A percentile compares a stretch with the other conserved stretches of the same genome.
These are phyloP conservation scores for Taphrina sp. DNA, from an alignment of 1,139 yeast species.

Conservation along the genomic window DNA sequence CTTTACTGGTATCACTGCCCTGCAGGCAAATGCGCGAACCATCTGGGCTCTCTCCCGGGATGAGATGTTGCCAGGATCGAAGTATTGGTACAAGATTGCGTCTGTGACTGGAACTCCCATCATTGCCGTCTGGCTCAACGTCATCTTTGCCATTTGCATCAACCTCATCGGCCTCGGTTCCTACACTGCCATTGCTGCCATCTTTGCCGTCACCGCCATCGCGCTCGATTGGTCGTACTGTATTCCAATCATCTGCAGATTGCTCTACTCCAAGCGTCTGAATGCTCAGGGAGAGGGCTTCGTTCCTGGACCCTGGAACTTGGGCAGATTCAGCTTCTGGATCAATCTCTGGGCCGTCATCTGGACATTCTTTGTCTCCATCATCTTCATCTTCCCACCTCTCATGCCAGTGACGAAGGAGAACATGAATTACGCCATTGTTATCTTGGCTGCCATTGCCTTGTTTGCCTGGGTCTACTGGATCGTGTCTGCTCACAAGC, in stretches of 20 bases:
- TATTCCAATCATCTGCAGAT: slow-evolving; percentile 47
- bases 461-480: slow-evolving; percentile 32
- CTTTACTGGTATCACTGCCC: slow-evolving; percentile 64
- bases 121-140: slow-evolving; percentile 34
- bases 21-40: slow-evolving; percentile 82
- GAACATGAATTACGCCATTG: slow-evolving; percentile 62
- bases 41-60: slow-evolving; percentile 88
- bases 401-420: slow-evolving; percentile 36
- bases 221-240: slow-evolving; percentile 64
- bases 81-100: slow-evolving; percentile 35
- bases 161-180: slow-evolving; percentile 62
- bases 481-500: slow-evolving; percentile 49
- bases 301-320: slow-evolving; percentile 61
- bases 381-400: slow-evolving; percentile 39
- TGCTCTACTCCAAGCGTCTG: slow-evolving; percentile 45
- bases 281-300: slow-evolving; percentile 45
- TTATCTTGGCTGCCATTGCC: slow-evolving; percentile 43
- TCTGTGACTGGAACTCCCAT: slow-evolving; percentile 32
- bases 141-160: slow-evolving; percentile 30
- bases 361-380: slow-evolving; percentile 54
- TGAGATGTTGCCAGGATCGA: slow-evolving; percentile 72
- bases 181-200: slow-evolving; percentile 59
- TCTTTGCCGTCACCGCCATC: slow-evolving; percentile 60
- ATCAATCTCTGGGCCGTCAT: slow-evolving; percentile 39
- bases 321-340: slow-evolving; percentile 54